Evolutionary conservation across 305 asterid genomes (phyloP).

Genomic region (Stenogyne calaminthoides): DNA sequence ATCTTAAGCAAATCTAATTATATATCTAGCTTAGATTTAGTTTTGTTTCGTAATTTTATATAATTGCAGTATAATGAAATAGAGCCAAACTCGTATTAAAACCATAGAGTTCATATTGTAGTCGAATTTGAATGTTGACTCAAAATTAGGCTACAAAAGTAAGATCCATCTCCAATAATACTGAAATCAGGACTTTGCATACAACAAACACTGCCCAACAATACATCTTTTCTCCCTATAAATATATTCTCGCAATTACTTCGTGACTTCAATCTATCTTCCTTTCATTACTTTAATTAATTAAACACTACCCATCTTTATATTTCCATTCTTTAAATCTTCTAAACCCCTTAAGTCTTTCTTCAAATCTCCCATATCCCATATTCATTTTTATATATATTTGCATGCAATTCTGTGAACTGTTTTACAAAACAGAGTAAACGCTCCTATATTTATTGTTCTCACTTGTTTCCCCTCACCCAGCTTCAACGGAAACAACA

Average conservation of each 20-base stretch:
- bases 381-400: neutral
- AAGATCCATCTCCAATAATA: neutral
- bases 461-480: slow-evolving; percentile 37
- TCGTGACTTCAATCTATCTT: slow-evolving; percentile 9
- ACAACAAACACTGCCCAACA: slow-evolving; percentile 30
- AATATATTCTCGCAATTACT: slow-evolving; percentile 24
- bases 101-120: neutral
- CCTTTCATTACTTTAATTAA: neutral
- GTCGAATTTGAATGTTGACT: neutral
- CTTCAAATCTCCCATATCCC: neutral
- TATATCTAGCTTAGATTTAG: neutral
- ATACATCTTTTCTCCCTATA: slow-evolving; percentile 25
- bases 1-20: neutral
- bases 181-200: neutral
- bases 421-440: too few relatives aligned
- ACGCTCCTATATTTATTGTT: slow-evolving; percentile 58
- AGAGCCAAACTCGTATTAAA: neutral
- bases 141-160: neutral
- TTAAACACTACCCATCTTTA: slow-evolving; percentile 32
- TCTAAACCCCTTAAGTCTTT: neutral
- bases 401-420: slow-evolving; percentile 1
- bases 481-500: slow-evolving; percentile 7
- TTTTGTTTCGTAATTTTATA: neutral
- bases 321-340: slow-evolving; percentile 9
- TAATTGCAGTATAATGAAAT: neutral